Base-by-base conservation (phyloP, 345 rosid genomes). In the Psidium friedrichsthalianum region DNA sequence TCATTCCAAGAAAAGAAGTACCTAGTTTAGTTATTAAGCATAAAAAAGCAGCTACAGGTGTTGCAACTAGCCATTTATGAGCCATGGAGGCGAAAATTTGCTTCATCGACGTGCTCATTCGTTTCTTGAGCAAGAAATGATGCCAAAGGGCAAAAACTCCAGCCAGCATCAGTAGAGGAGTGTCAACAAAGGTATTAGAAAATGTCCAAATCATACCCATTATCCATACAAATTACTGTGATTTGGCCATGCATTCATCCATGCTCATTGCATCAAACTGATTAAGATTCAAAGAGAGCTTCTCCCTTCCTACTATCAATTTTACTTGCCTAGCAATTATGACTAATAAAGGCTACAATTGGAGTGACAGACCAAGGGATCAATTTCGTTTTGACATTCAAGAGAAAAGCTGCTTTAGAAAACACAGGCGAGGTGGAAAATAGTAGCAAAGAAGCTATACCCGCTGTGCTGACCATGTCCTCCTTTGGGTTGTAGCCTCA, bases 391-490 rank as follows among this genome's bases (percentile, higher is more conserved):
- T 80, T 80, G 83, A 80, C 15, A 16, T 54, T 44, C 83, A n/a
- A 80, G 54, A 82, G 42, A 82, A 54, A 82, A 51, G 54, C 56
- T 47, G 40, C 36, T 51, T 49, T 22, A 22, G n/a, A 80, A 80
- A 22, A 44, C 24, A 11, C 56, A 51, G 61, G 51, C 51, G 56
- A 84, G 82, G 8, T 84, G 51, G 27, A 42, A 32, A 32, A 86
- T 52, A 69, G 52, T 44, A 58, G 29, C 32, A 49, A 59, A 82
- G 85, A 86, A 83, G 84, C 51, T 91, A 80, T 92, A 95, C 99
- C 99, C 99, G 12, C 92, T 97, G 89, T 95, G 98, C 90, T 94
- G 91, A 61, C 98, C 97, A 87, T 95, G 94, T 83, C 98, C 97
- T 88, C 97, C 99, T 88, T 94, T 97, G 42, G 97, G 98, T 86